Percentiles rank a stretch among this genome's conserved stretches.
Evolutionary conservation across 164 flowering plant species (phyloP).

Genomic region (Tetrastigma voinierianum): DNA sequence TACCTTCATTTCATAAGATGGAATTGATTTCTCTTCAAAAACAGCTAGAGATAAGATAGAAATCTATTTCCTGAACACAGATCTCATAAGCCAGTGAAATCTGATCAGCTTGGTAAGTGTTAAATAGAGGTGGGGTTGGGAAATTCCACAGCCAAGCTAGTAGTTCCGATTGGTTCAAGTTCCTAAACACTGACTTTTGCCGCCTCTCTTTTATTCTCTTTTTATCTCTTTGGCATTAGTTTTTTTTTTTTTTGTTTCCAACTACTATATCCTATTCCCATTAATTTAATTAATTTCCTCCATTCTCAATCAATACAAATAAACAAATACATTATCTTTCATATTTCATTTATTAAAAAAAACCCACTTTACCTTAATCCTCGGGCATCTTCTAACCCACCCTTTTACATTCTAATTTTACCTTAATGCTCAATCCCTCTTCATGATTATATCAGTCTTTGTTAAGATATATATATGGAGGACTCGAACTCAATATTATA

Average conservation of each 20-base stretch:
- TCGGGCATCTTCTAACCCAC: too few species aligned
- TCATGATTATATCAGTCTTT: too few species aligned
- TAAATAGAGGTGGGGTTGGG: conserved; percentile 24
- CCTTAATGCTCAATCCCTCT: too few species aligned
- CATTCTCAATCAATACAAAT: background rate
- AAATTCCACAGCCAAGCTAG: conserved; percentile 19
- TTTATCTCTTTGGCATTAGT: background rate
- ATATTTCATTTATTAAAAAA: background rate
- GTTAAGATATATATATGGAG: too few species aligned
- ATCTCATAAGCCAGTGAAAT: conserved; percentile 23
- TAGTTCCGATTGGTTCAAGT: conserved; percentile 39
- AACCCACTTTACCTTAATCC: background rate
- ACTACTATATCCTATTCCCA: conserved; percentile 2
- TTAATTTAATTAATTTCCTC: background rate
- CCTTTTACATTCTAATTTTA: too few species aligned
- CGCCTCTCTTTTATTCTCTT: conserved; percentile 9
- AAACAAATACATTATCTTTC: background rate
- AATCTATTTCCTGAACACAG: background rate
- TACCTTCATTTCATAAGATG: conserved; percentile 26
- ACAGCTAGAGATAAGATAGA: background rate
- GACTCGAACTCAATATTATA: too few species aligned
- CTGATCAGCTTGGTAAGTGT: conserved; percentile 14
- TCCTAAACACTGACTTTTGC: conserved; percentile 40
- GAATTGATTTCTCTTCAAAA: conserved; percentile 1
- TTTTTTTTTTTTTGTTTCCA: background rate